phyloP scores from a whole-genome alignment of 192 early-diverging fungal species.

The Coemansia sp. region DNA sequence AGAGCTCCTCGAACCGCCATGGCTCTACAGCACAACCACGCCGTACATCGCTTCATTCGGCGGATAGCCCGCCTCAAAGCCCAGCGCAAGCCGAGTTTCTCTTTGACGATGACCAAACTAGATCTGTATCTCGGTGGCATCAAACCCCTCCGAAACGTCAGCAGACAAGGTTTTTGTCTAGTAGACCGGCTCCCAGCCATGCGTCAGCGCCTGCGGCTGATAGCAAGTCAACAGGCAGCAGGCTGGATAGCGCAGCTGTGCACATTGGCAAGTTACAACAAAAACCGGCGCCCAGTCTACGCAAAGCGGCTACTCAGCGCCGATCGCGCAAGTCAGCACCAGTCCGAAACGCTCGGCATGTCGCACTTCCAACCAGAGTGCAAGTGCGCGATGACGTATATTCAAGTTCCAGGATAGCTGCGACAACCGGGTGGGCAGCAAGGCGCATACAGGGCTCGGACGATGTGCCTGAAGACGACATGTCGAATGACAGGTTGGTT shows the following conservation, averaged over 20 bases:
- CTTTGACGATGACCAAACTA: constrained; percentile 31
- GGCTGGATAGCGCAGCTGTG: constrained; percentile 17
- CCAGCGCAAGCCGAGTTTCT: constrained; percentile 20
- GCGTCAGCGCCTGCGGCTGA: background rate
- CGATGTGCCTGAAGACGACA: background rate
- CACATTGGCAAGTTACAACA: constrained; percentile 5
- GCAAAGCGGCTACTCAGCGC: background rate
- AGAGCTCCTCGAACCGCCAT: background rate
- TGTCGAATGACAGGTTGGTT: background rate
- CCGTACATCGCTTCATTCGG: background rate
- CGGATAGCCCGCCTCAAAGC: background rate
- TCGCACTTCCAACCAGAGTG: constrained; percentile 15
- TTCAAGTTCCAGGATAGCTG: no score
- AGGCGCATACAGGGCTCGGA: background rate
- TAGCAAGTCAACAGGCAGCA: background rate
- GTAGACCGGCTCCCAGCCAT: background rate
- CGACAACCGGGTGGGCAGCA: background rate
- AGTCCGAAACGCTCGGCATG: constrained; percentile 3
- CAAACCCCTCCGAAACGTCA: background rate
- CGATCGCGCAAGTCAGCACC: constrained; percentile 4
- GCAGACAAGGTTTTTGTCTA: constrained; percentile 31
- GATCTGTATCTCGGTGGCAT: background rate
- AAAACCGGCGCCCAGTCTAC: background rate
- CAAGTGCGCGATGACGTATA: background rate
- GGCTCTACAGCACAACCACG: background rate